Evolutionary conservation across 495 filamentous ascomycete species (phyloP).

Genomic region (Talaromyces nanjingensis): DNA sequence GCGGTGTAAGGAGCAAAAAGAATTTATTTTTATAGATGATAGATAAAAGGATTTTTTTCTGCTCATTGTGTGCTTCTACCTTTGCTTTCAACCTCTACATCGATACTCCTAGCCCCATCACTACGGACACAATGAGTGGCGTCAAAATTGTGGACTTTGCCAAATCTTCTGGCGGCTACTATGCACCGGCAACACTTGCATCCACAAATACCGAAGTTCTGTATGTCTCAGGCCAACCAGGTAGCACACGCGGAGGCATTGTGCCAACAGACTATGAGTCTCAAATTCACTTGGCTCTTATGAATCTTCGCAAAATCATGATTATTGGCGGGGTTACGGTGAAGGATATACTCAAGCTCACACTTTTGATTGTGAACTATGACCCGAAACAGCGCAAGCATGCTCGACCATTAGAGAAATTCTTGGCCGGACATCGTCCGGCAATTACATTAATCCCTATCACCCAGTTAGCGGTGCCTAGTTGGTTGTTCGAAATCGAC

Average conservation of each 20-base stretch:
- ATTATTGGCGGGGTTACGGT: slow-evolving; percentile 7
- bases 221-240: slow-evolving; percentile 23
- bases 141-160: neutral
- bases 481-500: slow-evolving; percentile 30
- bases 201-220: neutral
- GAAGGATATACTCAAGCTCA: slow-evolving; percentile 27
- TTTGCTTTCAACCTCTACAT: too few relatives aligned
- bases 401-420: slow-evolving; percentile 19
- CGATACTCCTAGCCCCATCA: neutral
- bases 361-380: slow-evolving; percentile 28
- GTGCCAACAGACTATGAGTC: slow-evolving; percentile 21
- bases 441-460: slow-evolving; percentile 11
- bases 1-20: too few relatives aligned
- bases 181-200: neutral
- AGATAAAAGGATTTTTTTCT: too few relatives aligned
- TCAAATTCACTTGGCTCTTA: slow-evolving; percentile 24
- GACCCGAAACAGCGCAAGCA: slow-evolving; percentile 18
- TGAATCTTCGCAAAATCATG: slow-evolving; percentile 16
- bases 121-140: neutral
- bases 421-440: slow-evolving; percentile 1
- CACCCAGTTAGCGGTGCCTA: slow-evolving; percentile 19
- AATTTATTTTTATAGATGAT: too few relatives aligned
- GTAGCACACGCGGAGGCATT: slow-evolving; percentile 14
- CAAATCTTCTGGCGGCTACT: neutral
- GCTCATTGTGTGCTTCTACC: too few relatives aligned